Conservation (phyloP, 2,329 filamentous ascomycete genomes). For the Colletotrichum zoysiae region DNA sequence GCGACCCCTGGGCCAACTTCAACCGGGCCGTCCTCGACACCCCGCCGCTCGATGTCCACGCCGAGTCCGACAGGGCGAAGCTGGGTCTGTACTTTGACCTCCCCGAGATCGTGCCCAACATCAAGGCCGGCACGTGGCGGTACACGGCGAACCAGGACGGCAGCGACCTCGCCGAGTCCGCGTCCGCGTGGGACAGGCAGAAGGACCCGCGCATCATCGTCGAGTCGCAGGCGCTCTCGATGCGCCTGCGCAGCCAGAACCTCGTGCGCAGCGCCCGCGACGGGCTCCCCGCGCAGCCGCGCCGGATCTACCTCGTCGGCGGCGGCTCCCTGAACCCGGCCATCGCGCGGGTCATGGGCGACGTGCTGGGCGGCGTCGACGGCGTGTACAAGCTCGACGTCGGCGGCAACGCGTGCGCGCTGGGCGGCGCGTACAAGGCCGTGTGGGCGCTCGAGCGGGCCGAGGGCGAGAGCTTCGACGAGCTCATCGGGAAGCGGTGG, state of each 20-base stretch:
- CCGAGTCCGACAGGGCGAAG: constrained; percentile 72
- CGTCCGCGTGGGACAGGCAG: constrained; percentile 64
- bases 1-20: constrained; percentile 81
- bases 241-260: constrained; percentile 84
- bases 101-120: constrained; percentile 95
- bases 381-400: constrained; percentile 95
- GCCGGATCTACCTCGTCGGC: constrained; percentile 93
- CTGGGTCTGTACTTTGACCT: constrained; percentile 95
- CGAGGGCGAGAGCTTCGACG: constrained; percentile 83
- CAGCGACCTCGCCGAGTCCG: constrained; percentile 57
- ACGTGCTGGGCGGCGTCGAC: constrained; percentile 84
- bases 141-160: constrained; percentile 72
- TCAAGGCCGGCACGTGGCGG: constrained; percentile 87
- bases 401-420: constrained; percentile 92
- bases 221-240: constrained; percentile 93
- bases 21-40: constrained; percentile 78
- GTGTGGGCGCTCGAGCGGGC: constrained; percentile 87
- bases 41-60: constrained; percentile 75
- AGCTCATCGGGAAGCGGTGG: constrained; percentile 87
- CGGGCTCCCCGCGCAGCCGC: constrained; percentile 82
- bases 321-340: constrained; percentile 91
- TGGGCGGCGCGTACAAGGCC: constrained; percentile 96
- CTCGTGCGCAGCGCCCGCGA: constrained; percentile 72
- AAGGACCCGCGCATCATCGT: constrained; percentile 89
- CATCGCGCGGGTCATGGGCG: constrained; percentile 85